Evolutionary conservation across 257 asterid genomes (phyloP).

Genomic region (Plantago ovata): DNA sequence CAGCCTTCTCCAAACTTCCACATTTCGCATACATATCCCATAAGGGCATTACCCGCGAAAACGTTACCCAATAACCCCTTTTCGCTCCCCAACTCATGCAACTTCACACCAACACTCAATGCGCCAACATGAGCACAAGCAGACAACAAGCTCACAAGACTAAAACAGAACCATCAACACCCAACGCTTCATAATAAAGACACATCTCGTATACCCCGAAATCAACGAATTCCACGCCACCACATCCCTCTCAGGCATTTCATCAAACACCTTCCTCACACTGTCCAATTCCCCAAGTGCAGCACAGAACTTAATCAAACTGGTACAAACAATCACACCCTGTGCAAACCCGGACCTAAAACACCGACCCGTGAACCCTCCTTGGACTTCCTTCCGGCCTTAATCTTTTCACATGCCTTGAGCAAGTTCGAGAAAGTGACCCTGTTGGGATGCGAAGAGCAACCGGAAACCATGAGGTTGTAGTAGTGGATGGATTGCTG

Average conservation of each 20-base stretch:
- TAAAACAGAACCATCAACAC: conserved; percentile 31
- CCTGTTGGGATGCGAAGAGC: conserved; percentile 17
- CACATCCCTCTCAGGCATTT: conserved; percentile 24
- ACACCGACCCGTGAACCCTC: conserved; percentile 31
- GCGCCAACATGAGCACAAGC: conserved; percentile 55
- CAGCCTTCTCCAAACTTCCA: conserved; percentile 55
- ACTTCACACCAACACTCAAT: conserved; percentile 54
- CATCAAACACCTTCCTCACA: too few species aligned
- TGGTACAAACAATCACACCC: conserved; percentile 24
- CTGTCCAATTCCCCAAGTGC: conserved; percentile 14
- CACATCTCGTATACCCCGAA: conserved; percentile 27
- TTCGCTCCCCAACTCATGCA: conserved; percentile 40
- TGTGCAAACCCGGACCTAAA: conserved; percentile 23
- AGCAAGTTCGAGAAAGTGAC: conserved; percentile 23
- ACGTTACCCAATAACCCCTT: conserved; percentile 35
- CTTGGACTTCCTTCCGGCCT: conserved; percentile 29
- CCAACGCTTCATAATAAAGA: conserved; percentile 22
- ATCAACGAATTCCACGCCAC: conserved; percentile 30
- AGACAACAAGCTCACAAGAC: conserved; percentile 28
- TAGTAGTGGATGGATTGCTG: conserved; percentile 24
- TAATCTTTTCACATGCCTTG: conserved; percentile 21
- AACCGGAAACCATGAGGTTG: conserved; percentile 21
- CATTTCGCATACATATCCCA: conserved; percentile 66
- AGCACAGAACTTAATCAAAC: conserved; percentile 25
- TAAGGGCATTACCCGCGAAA: conserved; percentile 50